A percentile compares a stretch with the other conserved stretches of the same genome.
These are phyloP conservation scores for Penicilliopsis zonata DNA, from an alignment of 495 filamentous ascomycete genomes.

Conservation along the genomic window DNA sequence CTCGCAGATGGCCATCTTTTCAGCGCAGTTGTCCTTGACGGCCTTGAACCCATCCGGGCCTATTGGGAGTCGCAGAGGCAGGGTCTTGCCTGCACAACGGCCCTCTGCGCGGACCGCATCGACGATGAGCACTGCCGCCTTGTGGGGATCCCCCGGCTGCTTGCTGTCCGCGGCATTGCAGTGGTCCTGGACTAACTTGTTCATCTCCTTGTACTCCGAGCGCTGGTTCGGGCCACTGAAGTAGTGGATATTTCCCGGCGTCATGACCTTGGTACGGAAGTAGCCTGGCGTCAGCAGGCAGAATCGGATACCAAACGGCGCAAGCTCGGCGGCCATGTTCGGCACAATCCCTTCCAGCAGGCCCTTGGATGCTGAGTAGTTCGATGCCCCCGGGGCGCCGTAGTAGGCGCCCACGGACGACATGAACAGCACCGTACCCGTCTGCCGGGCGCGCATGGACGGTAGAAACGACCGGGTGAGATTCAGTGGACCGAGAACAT, in stretches of 20 bases:
- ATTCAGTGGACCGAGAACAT: conserved; percentile 32
- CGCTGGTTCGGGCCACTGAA: conserved; percentile 8
- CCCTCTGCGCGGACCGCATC: no score
- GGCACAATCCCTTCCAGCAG: conserved; percentile 23
- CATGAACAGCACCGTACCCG: conserved; percentile 30
- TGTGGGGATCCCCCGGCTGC: no score
- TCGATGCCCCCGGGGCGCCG: conserved; percentile 9
- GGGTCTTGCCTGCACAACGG: no score
- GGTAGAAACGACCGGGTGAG: conserved; percentile 36
- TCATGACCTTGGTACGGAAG: conserved; percentile 32
- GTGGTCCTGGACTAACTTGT: no score
- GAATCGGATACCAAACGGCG: conserved; percentile 29
- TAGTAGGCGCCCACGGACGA: conserved; percentile 15
- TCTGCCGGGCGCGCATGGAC: conserved; percentile 26
- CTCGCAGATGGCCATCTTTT: no score
- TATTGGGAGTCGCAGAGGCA: no score
- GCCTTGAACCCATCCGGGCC: no score
- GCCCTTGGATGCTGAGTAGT: conserved; percentile 36
- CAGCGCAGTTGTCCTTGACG: no score
- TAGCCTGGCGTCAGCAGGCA: conserved; percentile 38
- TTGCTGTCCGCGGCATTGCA: no score
- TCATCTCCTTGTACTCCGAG: conserved; percentile 1
- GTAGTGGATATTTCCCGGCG: background rate
- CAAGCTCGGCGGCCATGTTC: conserved; percentile 27
- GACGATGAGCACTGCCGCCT: no score